Conservation (phyloP, 2,329 filamentous ascomycete genomes). For the Trichoderma sp. region DNA sequence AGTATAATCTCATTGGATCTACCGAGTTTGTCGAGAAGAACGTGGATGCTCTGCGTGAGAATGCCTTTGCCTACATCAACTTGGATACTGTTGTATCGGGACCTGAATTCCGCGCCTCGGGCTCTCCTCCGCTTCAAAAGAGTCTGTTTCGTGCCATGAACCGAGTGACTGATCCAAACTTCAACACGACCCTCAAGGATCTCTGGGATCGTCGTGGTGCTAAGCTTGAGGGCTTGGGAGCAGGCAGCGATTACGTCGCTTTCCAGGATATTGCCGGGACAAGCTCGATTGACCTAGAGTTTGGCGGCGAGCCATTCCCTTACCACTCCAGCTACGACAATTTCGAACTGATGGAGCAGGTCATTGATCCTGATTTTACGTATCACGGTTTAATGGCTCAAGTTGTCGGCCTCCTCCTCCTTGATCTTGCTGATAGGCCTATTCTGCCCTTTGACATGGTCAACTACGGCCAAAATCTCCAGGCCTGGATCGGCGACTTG, state of each 20-base stretch:
- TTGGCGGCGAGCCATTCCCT: constrained; percentile 68
- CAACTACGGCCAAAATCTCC: constrained; percentile 70
- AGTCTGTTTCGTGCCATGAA: constrained; percentile 73
- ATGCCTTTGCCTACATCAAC: constrained; percentile 88
- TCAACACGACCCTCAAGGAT: constrained; percentile 72
- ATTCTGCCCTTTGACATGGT: constrained; percentile 81
- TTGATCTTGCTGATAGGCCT: constrained; percentile 81
- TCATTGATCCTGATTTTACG: constrained; percentile 79
- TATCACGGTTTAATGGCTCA: constrained; percentile 82
- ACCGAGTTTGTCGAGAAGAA: constrained; percentile 94
- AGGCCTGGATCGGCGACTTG: constrained; percentile 68
- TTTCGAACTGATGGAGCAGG: constrained; percentile 79
- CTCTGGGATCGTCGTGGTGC: constrained; percentile 72
- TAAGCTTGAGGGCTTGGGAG: constrained; percentile 70
- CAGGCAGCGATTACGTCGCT: constrained; percentile 80
- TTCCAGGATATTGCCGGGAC: constrained; percentile 92
- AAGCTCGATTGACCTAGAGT: constrained; percentile 83
- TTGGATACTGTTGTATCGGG: constrained; percentile 83
- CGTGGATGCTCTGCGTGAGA: constrained; percentile 69
- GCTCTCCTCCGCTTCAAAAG: constrained; percentile 77
- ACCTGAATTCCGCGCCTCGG: constrained; percentile 72
- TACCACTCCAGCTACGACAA: constrained; percentile 88
- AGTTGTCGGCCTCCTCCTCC: constrained; percentile 77
- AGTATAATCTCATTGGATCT: constrained; percentile 91
- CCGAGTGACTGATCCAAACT: constrained; percentile 71